Percentiles rank a stretch among this genome's conserved stretches.
Conservation (phyloP, 2,329 filamentous ascomycete species). For the Aspergillus transmontanensis region DNA sequence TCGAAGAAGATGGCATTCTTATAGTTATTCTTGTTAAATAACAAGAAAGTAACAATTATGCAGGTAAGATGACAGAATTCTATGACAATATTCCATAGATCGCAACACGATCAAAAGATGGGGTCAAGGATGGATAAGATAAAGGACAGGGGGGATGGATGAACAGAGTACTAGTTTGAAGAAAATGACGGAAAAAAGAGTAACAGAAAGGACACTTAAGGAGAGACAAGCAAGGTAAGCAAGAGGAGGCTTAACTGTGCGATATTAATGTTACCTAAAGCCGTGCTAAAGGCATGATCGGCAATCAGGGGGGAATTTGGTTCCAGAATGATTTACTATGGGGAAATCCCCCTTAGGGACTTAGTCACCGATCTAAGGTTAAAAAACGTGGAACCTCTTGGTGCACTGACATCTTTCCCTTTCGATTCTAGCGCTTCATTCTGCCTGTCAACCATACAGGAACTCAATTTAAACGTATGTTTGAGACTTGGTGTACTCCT, state of each 20-base stretch:
- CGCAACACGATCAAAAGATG: background rate
- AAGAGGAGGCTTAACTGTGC: background rate
- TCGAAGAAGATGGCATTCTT: slow-evolving; percentile 36
- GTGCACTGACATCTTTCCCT: background rate
- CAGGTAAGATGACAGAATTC: background rate
- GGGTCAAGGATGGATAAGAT: background rate
- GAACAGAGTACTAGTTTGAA: background rate
- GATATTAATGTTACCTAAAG: slow-evolving; percentile 4
- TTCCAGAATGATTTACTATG: background rate
- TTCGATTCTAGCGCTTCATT: slow-evolving; percentile 2
- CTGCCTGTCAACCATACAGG: background rate
- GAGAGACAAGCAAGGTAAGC: background rate
- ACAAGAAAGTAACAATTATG: background rate
- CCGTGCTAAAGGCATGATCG: background rate
- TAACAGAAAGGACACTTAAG: background rate
- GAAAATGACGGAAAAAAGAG: background rate
- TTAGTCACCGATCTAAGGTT: background rate
- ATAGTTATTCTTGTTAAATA: slow-evolving; percentile 9
- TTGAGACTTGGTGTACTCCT: too few relatives aligned
- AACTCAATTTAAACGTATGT: background rate
- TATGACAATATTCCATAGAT: background rate
- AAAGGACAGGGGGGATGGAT: background rate
- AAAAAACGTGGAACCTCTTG: background rate
- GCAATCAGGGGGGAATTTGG: background rate
- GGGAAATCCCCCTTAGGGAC: background rate